Base-by-base conservation (phyloP, 2,329 filamentous ascomycete genomes). In the Microsporum canis region DNA sequence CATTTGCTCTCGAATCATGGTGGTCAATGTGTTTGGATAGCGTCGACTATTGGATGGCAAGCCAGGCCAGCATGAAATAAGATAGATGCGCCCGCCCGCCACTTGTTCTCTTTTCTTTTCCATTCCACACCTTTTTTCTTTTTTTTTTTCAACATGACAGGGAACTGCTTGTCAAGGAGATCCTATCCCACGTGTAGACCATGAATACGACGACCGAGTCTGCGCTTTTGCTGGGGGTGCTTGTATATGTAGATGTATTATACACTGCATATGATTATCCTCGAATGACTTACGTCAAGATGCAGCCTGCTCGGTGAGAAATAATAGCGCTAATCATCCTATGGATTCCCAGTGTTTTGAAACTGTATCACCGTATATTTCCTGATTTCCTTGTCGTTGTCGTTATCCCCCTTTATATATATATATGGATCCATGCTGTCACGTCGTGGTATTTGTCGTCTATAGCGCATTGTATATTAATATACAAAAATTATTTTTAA, bases 141-240 rank as follows among this genome's bases (percentile, higher is more conserved):
- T 58, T 58, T n/a, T 23, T 23, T 58, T n/a, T 23, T 23, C 17
- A 12, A 29, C 38, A 27, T 29, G 12, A 23, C n/a, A 36, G 36
- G 34, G 36, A 57, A 29, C 39, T 45, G 36, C 36, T 33, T 43
- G 17, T 29, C 12, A 39, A 57, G 38, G 34, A 57, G 56, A 58
- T 58, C 38, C 56, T 43, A 58, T 58, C 56, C 56, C 56, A 58
- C 56, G 56, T 58, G 56, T 58, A 23, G 56, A 41, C 36, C 39
- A 29, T 58, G 36, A 41, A 41, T 58, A 58, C 51, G 51, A 55
- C 51, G 51, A 55, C 51, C 2, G 17, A 36, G 51, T 34, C 51
- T 23, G n/a, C 36, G 31, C 29, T 34, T 14, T 36, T 17, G 29
- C 34, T 23, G 56, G 12, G 10, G 23, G 36, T n/a, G 17, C 38